Base-by-base conservation (phyloP, 2,329 filamentous ascomycete genomes). In the Aureobasidium sp. region DNA sequence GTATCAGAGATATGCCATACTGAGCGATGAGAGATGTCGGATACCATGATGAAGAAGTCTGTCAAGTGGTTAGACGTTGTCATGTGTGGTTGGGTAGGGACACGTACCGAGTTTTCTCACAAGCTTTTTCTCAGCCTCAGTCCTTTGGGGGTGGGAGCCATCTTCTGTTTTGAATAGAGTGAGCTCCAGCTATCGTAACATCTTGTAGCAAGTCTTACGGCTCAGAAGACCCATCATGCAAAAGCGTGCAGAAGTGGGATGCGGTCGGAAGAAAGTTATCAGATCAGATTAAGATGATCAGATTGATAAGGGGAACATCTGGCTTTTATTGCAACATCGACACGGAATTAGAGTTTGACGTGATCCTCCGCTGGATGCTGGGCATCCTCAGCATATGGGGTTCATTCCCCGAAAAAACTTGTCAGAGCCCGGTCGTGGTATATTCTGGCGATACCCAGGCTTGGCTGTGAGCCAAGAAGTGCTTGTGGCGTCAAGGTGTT, bases 11-110 rank as follows among this genome's bases (percentile, higher is more conserved):
- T 1, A 3, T 1, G 13, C 37, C 48, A 39, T 3, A 20, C 9
- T 4, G 1, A 12, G 5, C 3, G 6, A 12, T 3, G 20, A 10
- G 2, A 5, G 34, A 17, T 17, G 2, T 5, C 1, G 1, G 0
- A 12, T 39, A 52, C 48, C 48, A 52, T 52, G n/a, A 52, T 17
- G 15, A 52, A 52, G 20, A 23, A 23, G 9, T 52, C 48, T 52
- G 12, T 7, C 10, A 8, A 27, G 0, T 1, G 5, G 12, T 52
- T 9, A 52, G 48, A n/a, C 9, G 7, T 7, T 0, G n/a, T 8
- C 13, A 10, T 26, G 4, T 8, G 2, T n/a, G 5, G 3, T 5
- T 26, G 20, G 0, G 5, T 2, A n/a, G 4, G 13, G 15, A 7
- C 13, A 39, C 48, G 13, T 26, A 52, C 48, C 48, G 12, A 52